Conservation (phyloP, 352 stramenopile species). For the Phytophthora uliginosa region DNA sequence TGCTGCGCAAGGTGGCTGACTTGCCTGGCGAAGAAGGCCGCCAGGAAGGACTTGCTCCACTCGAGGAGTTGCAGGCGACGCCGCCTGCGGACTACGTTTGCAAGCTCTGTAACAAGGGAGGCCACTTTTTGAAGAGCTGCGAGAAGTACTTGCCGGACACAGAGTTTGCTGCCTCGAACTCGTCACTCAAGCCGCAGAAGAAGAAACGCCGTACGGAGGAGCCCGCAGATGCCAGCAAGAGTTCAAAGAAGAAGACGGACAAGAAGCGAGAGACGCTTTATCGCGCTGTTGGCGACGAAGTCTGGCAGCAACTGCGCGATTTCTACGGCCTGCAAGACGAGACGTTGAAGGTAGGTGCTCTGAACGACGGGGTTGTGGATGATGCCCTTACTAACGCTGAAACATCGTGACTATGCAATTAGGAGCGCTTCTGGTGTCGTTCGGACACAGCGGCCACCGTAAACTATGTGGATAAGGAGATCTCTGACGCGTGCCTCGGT, state of each 20-base stretch:
- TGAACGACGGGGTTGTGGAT: conserved; percentile 1
- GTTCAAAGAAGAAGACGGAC: conserved; percentile 33
- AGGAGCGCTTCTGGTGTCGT: conserved; percentile 77
- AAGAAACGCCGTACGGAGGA: conserved; percentile 63
- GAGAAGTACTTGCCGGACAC: conserved; percentile 61
- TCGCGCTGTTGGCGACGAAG: conserved; percentile 65
- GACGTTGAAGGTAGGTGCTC: conserved; percentile 50
- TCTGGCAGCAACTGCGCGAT: conserved; percentile 61
- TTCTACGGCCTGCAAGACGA: conserved; percentile 78
- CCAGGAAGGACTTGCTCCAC: conserved; percentile 59
- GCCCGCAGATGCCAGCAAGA: conserved; percentile 1
- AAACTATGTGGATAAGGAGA: conserved; percentile 85
- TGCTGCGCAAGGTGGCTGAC: conserved; percentile 91
- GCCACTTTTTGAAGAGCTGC: conserved; percentile 86
- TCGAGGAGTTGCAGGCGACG: conserved; percentile 55
- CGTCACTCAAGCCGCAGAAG: conserved; percentile 41
- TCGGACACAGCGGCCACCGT: conserved; percentile 80
- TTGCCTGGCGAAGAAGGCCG: conserved; percentile 55
- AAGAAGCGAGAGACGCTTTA: conserved; percentile 81
- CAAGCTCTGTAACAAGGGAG: conserved; percentile 73
- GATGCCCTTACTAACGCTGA: background rate
- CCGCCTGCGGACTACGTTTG: conserved; percentile 78
- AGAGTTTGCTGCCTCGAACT: conserved; percentile 42
- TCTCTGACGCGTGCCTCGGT: conserved; percentile 66
- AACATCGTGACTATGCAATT: conserved; percentile 2